Conservation (phyloP, 352 stramenopile genomes). For the Plasmopara halstedii region DNA sequence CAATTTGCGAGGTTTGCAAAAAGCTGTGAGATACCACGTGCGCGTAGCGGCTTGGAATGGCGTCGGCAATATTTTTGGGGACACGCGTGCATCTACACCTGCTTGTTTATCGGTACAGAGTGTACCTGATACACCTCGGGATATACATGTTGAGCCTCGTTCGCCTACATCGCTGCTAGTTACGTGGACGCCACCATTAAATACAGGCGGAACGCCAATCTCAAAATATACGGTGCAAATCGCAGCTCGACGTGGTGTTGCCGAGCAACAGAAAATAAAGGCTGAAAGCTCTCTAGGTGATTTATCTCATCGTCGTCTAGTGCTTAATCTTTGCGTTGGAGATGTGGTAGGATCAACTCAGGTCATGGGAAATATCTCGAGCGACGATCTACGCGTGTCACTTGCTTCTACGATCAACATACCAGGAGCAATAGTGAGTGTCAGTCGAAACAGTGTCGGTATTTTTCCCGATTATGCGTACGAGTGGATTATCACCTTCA, state of each 20-base stretch:
- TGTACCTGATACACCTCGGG: conserved; percentile 31
- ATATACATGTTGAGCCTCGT: conserved; percentile 35
- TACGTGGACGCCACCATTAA: conserved; percentile 50
- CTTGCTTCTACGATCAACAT: conserved; percentile 9
- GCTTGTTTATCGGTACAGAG: conserved; percentile 38
- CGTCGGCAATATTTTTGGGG: conserved; percentile 80
- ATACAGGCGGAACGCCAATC: conserved; percentile 38
- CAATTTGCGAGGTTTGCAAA: conserved; percentile 20
- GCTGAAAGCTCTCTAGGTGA: conserved; percentile 25
- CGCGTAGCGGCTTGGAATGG: conserved; percentile 92
- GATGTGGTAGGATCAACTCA: conserved; percentile 9
- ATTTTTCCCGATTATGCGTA: conserved; percentile 50
- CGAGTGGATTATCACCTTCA: conserved; percentile 65
- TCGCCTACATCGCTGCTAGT: conserved; percentile 30
- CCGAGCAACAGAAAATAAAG: conserved; percentile 59
- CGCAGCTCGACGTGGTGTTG: conserved; percentile 44
- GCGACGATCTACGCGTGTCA: conserved; percentile 20
- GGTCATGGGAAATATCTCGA: conserved; percentile 37
- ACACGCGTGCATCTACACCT: conserved; percentile 71
- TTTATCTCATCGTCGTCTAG: conserved; percentile 12
- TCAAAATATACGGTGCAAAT: conserved; percentile 46
- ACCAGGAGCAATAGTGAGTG: conserved; percentile 12
- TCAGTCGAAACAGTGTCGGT: conserved; percentile 35
- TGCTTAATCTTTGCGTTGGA: conserved; percentile 12
- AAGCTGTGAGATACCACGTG: conserved; percentile 73